These are phyloP conservation scores for Leucogyrophana mollusca DNA, from an alignment of 768 basidiomycete genomes.

Conservation along the genomic window DNA sequence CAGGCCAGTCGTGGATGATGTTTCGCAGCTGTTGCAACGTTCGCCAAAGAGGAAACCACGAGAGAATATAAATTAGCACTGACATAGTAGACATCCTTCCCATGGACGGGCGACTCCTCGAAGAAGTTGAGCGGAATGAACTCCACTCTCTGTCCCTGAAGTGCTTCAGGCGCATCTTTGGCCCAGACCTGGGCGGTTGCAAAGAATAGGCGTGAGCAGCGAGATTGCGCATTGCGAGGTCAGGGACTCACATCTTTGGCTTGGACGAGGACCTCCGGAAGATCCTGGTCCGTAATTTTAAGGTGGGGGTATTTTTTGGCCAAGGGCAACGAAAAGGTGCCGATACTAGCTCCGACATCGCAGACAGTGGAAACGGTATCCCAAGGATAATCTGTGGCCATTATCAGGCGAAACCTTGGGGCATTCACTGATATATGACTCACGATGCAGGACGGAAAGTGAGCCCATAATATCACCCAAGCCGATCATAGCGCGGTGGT, in stretches of 20 bases:
- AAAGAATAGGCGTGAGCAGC: background rate
- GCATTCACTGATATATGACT: background rate
- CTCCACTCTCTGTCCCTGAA: constrained; percentile 14
- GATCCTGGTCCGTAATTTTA: constrained; percentile 25
- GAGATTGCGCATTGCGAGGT: background rate
- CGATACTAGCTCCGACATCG: constrained; percentile 29
- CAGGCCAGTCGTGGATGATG: constrained; percentile 37
- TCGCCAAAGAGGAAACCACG: background rate
- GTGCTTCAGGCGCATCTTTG: constrained; percentile 12
- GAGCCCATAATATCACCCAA: constrained; percentile 19
- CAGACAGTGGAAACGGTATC: constrained; percentile 20
- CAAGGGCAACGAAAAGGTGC: constrained; percentile 25
- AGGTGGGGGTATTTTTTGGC: constrained; percentile 24
- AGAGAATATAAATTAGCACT: background rate
- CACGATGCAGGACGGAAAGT: constrained; percentile 20
- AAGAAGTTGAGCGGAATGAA: constrained; percentile 20
- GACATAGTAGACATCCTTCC: constrained; percentile 24
- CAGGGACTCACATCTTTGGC: constrained; percentile 16
- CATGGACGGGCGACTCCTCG: constrained; percentile 13
- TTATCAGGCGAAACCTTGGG: background rate
- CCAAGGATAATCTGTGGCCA: constrained; percentile 23
- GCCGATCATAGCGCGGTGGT: constrained; percentile 23
- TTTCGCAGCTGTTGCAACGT: constrained; percentile 18
- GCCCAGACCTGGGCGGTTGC: constrained; percentile 12
- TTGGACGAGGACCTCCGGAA: constrained; percentile 23